These are phyloP conservation scores for Barnettozyma siamensis DNA, from an alignment of 805 yeast genomes.

Conservation along the genomic window DNA sequence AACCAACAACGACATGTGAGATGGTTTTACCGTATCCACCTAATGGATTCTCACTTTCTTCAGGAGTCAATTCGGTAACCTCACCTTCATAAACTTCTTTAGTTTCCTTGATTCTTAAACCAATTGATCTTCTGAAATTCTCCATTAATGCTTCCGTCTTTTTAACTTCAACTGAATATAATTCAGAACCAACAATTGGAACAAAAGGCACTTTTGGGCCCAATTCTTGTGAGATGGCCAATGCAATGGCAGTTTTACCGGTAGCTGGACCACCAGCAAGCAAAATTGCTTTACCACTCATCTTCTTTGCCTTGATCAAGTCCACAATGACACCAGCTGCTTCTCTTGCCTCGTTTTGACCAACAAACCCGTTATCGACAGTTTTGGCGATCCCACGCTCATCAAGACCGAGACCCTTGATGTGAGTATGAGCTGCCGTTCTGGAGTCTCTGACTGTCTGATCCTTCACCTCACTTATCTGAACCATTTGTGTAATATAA, in stretches of 20 bases:
- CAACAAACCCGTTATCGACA: constrained; percentile 82
- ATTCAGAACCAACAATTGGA: constrained; percentile 92
- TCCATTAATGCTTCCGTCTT: constrained; percentile 97
- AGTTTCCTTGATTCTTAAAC: constrained; percentile 91
- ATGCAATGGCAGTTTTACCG: constrained; percentile 95
- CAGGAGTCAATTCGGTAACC: constrained; percentile 91
- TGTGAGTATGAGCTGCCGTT: constrained; percentile 96
- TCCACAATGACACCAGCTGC: constrained; percentile 96
- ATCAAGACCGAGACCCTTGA: constrained; percentile 90
- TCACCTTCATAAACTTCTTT: constrained; percentile 98
- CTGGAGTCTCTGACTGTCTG: constrained; percentile 46
- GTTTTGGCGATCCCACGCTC: constrained; percentile 81
- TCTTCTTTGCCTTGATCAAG: constrained; percentile 82
- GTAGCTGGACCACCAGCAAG: constrained; percentile 98
- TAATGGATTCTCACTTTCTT: constrained; percentile 92
- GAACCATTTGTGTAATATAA: too few species aligned
- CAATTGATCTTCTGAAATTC: constrained; percentile 93
- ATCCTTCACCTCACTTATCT: constrained; percentile 71
- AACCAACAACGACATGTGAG: constrained; percentile 87
- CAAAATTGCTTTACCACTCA: constrained; percentile 93
- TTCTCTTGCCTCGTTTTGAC: constrained; percentile 68
- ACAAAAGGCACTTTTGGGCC: constrained; percentile 98
- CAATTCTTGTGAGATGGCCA: constrained; percentile 91
- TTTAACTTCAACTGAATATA: constrained; percentile 93
- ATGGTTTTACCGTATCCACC: constrained; percentile 98